These are phyloP conservation scores for Telopea speciosissima DNA, from an alignment of 177 flowering plant species.

Conservation along the genomic window DNA sequence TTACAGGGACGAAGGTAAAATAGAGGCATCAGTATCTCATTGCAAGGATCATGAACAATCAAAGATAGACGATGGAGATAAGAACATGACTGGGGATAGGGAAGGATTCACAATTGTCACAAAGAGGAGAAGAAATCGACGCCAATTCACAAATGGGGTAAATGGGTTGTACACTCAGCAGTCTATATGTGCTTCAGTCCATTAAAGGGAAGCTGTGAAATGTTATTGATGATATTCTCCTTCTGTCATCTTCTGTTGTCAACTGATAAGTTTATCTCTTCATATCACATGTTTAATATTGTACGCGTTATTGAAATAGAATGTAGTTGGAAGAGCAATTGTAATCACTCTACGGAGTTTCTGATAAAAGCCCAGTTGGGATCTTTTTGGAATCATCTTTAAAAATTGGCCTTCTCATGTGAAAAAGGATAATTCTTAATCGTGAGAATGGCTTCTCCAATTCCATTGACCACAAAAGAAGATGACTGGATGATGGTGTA, in stretches of 20 bases:
- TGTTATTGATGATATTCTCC: background rate
- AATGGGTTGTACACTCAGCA: slow-evolving; percentile 53
- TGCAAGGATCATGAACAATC: slow-evolving; percentile 14
- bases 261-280: background rate
- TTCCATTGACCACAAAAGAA: too few relatives aligned
- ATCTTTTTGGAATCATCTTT: too few relatives aligned
- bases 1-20: slow-evolving; percentile 34
- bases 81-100: slow-evolving; percentile 40
- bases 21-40: slow-evolving; percentile 15
- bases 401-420: too few relatives aligned
- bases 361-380: background rate
- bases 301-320: background rate
- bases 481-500: too few relatives aligned
- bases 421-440: too few relatives aligned
- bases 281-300: background rate
- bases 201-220: slow-evolving; percentile 27
- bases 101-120: slow-evolving; percentile 77
- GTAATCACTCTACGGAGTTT: background rate
- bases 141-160: slow-evolving; percentile 47
- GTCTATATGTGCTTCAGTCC: slow-evolving; percentile 68
- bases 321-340: background rate
- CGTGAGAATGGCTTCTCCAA: too few relatives aligned
- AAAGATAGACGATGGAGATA: slow-evolving; percentile 22
- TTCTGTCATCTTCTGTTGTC: background rate
- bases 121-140: slow-evolving; percentile 63